phyloP scores from a whole-genome alignment of 257 asterid genomes.

The Leptodermis oblonga region DNA sequence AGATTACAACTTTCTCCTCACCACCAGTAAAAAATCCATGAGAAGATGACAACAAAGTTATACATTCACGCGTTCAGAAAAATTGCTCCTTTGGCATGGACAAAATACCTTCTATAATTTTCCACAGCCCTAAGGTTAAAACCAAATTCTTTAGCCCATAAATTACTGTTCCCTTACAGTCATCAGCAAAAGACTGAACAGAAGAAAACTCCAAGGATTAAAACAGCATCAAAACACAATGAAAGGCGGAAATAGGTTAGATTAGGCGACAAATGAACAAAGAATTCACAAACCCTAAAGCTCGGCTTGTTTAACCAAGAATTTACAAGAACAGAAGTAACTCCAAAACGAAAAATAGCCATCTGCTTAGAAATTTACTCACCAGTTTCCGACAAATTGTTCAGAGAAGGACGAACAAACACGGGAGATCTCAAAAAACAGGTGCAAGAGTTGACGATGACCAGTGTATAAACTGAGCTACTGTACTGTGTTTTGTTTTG shows the following conservation, averaged over 20 bases:
- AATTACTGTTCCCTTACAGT: neutral
- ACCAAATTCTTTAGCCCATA: neutral
- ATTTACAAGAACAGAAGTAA: neutral
- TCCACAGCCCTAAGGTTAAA: neutral
- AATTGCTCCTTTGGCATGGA: neutral
- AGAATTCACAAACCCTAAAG: neutral
- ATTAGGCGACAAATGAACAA: neutral
- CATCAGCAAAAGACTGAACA: neutral
- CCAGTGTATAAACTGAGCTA: neutral
- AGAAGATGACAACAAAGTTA: neutral
- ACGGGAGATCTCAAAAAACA: neutral
- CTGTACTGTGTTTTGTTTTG: neutral
- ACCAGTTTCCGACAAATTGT: neutral
- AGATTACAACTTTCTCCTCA: neutral
- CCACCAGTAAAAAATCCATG: neutral
- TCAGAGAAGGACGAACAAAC: neutral
- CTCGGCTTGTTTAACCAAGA: neutral
- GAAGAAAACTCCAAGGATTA: neutral
- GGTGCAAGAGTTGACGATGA: neutral
- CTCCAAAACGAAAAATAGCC: too few relatives aligned
- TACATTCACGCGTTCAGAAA: neutral
- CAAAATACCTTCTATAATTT: too few relatives aligned
- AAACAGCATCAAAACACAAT: neutral
- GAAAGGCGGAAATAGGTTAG: neutral
- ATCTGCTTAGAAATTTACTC: neutral